These are phyloP conservation scores for Juncus inflexus DNA, from an alignment of 176 grass and related monocot species.

Conservation along the genomic window DNA sequence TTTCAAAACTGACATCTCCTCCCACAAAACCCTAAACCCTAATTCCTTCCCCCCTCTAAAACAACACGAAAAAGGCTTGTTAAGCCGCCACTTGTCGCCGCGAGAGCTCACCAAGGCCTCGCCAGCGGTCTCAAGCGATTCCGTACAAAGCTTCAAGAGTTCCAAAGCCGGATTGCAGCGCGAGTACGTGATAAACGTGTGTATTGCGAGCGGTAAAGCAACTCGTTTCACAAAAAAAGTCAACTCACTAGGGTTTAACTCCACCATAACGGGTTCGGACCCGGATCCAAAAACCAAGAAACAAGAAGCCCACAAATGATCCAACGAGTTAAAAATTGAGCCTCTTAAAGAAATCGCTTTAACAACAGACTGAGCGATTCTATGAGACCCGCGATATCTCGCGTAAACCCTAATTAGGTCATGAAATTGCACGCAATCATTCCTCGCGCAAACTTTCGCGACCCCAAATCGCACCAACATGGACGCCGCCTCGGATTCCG, in stretches of 20 bases:
- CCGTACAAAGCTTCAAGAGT: constrained; percentile 62
- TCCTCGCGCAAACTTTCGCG: constrained; percentile 55
- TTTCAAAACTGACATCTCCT: constrained; percentile 85
- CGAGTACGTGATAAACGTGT: constrained; percentile 84
- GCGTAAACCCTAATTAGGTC: constrained; percentile 83
- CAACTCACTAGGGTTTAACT: constrained; percentile 65
- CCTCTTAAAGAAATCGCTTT: constrained; percentile 76
- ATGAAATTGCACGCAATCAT: constrained; percentile 74
- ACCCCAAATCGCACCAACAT: constrained; percentile 90
- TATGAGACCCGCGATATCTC: constrained; percentile 48
- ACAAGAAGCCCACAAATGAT: constrained; percentile 87
- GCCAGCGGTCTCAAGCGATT: constrained; percentile 64
- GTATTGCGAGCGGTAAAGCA: constrained; percentile 74
- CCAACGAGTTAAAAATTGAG: constrained; percentile 64
- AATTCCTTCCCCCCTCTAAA: constrained; percentile 44
- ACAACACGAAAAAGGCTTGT: constrained; percentile 35
- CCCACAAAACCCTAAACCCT: constrained; percentile 68
- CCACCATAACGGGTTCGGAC: constrained; percentile 66
- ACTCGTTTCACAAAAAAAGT: constrained; percentile 73
- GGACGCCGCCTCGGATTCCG: constrained; percentile 85
- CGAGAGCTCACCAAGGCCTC: constrained; percentile 65
- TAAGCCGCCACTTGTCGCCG: constrained; percentile 60
- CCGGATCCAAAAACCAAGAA: constrained; percentile 82
- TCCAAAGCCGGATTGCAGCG: constrained; percentile 73
- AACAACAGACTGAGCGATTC: constrained; percentile 56